Conservation (phyloP, 768 basidiomycete genomes). For the Amanita subjunquillea region DNA sequence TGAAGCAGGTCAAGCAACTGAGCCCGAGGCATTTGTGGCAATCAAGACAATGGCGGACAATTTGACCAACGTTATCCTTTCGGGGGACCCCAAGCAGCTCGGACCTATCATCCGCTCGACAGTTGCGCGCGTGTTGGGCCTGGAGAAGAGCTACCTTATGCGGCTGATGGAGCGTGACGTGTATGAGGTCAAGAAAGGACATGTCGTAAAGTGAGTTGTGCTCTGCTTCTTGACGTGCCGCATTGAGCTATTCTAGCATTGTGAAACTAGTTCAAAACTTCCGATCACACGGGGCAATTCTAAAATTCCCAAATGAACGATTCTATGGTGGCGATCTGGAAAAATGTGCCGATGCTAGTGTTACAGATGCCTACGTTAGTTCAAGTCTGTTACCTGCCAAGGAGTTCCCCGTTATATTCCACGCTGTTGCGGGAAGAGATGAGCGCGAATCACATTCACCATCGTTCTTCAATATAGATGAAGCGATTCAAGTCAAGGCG, state of each 20-base stretch:
- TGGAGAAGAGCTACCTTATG: slow-evolving; percentile 54
- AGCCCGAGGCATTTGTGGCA: slow-evolving; percentile 54
- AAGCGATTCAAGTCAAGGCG: slow-evolving; percentile 39
- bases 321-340: slow-evolving; percentile 51
- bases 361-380: slow-evolving; percentile 28
- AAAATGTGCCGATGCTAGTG: slow-evolving; percentile 28
- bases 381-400: slow-evolving; percentile 30
- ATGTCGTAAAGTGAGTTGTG: slow-evolving; percentile 18
- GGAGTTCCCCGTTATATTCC: slow-evolving; percentile 54
- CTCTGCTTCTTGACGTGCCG: neutral
- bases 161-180: slow-evolving; percentile 39
- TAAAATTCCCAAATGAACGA: slow-evolving; percentile 47
- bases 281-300: slow-evolving; percentile 51
- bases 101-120: slow-evolving; percentile 56
- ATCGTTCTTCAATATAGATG: slow-evolving; percentile 63
- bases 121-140: slow-evolving; percentile 44
- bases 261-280: slow-evolving; percentile 58
- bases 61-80: slow-evolving; percentile 47
- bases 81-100: slow-evolving; percentile 65
- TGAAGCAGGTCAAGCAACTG: slow-evolving; percentile 65
- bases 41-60: slow-evolving; percentile 49
- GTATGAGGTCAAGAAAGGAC: slow-evolving; percentile 24
- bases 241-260: slow-evolving; percentile 25
- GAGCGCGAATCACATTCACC: slow-evolving; percentile 58
- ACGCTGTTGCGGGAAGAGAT: slow-evolving; percentile 50